These are phyloP conservation scores for Silene uniflora DNA, from an alignment of 148 eudicot genomes.

Conservation along the genomic window DNA sequence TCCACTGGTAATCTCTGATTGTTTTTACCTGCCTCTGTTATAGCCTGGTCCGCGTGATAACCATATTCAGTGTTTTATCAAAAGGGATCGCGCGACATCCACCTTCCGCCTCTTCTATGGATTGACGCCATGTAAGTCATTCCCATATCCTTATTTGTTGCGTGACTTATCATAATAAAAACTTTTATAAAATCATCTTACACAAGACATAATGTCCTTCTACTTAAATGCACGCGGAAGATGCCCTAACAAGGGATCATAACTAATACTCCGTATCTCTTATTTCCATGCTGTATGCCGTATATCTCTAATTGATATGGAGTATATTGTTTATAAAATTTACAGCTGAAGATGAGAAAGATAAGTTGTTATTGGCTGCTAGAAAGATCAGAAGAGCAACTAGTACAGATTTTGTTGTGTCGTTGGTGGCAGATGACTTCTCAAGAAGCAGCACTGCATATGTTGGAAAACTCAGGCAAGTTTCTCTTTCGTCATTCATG, in stretches of 20 bases:
- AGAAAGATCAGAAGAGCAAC: conserved; percentile 75
- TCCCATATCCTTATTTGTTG: not conserved
- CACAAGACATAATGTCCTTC: not conserved
- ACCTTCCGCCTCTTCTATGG: conserved; percentile 68
- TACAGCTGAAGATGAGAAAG: conserved; percentile 76
- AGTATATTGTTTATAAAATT: not conserved
- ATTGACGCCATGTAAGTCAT: conserved; percentile 74
- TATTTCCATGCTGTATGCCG: not conserved
- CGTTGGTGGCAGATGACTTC: conserved; percentile 76
- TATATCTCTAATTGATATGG: not conserved
- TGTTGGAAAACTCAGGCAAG: conserved; percentile 79
- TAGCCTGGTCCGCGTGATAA: conserved; percentile 89
- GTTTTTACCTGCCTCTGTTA: conserved; percentile 7
- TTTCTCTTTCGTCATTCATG: conserved; percentile 10
- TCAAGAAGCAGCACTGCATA: conserved; percentile 83
- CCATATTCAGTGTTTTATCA: conserved; percentile 86
- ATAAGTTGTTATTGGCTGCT: conserved; percentile 76
- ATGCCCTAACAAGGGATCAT: not conserved
- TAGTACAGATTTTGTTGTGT: conserved; percentile 71
- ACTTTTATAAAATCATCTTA: no score
- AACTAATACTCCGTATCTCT: not conserved
- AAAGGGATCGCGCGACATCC: conserved; percentile 74
- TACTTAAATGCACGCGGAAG: not conserved
- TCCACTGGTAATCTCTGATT: not conserved
- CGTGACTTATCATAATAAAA: no score